These are phyloP conservation scores for Scopulariopsis brevicaulis DNA, from an alignment of 2,329 filamentous ascomycete genomes.

Conservation along the genomic window DNA sequence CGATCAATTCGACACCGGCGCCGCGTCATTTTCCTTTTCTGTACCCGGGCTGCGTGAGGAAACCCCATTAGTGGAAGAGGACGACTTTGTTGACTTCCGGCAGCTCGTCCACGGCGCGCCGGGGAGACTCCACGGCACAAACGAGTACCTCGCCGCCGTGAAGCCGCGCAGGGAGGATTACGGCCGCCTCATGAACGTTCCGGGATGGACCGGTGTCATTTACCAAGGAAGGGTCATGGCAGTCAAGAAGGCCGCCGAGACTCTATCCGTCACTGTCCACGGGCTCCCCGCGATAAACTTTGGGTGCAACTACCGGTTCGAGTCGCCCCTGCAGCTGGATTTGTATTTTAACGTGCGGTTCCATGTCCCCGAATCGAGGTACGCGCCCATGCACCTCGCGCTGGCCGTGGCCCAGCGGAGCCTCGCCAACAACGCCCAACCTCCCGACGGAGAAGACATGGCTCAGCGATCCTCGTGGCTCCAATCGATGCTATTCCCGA, in stretches of 20 bases:
- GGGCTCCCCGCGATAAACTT: not conserved
- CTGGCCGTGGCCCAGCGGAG: not conserved
- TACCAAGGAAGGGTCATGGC: not conserved
- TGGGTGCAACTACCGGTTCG: not conserved
- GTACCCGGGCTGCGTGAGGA: conserved; percentile 1
- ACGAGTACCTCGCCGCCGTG: not conserved
- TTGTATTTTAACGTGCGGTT: conserved; percentile 2
- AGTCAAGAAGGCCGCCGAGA: not conserved
- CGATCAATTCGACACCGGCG: not conserved
- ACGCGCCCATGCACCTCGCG: not conserved
- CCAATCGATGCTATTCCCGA: not conserved
- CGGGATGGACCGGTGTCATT: conserved; percentile 2
- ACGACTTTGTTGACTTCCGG: conserved; percentile 1
- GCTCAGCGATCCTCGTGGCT: not conserved
- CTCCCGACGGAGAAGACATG: not conserved
- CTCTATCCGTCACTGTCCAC: not conserved
- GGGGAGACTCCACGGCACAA: not conserved
- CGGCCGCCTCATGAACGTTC: not conserved
- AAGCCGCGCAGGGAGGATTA: not conserved
- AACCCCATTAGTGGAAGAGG: not conserved
- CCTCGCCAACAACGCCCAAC: not conserved
- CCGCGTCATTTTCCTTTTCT: not conserved
- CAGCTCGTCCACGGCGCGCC: not conserved
- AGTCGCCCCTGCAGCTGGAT: not conserved
- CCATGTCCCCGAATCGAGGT: not conserved